Evolutionary conservation across 768 basidiomycete species (phyloP).

Genomic region (Pulveroboletus sp.): DNA sequence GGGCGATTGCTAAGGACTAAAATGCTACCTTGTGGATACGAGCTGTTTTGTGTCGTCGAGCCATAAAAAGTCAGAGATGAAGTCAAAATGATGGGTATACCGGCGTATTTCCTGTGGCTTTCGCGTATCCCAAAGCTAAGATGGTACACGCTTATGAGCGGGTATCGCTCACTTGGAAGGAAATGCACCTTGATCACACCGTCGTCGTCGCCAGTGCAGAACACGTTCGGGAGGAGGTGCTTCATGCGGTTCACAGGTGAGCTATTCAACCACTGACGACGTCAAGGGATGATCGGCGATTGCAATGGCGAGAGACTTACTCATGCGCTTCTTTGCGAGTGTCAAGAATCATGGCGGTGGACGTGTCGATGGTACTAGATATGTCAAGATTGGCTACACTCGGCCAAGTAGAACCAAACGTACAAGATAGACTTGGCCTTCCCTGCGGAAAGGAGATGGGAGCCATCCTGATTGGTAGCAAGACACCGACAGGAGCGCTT

Average conservation of each 20-base stretch:
- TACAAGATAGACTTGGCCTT: constrained; percentile 79
- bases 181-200: constrained; percentile 80
- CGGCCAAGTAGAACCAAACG: constrained; percentile 28
- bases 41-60: constrained; percentile 79
- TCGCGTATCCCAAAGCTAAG: constrained; percentile 87
- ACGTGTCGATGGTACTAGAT: constrained; percentile 61
- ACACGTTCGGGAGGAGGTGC: constrained; percentile 59
- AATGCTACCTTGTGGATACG: constrained; percentile 73
- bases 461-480: constrained; percentile 62
- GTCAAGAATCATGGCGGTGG: constrained; percentile 47
- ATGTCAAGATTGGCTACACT: constrained; percentile 11
- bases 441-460: constrained; percentile 68
- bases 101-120: constrained; percentile 55
- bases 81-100: constrained; percentile 89
- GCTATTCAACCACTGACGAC: constrained; percentile 41
- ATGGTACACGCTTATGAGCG: neutral
- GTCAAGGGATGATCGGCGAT: constrained; percentile 23
- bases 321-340: constrained; percentile 56
- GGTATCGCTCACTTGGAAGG: neutral
- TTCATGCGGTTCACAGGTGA: constrained; percentile 85
- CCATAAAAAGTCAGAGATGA: constrained; percentile 90
- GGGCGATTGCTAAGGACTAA: neutral
- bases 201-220: constrained; percentile 90
- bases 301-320: constrained; percentile 40
- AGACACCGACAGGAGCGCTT: constrained; percentile 82